Evolutionary conservation across 108 stramenopile genomes (phyloP), one percentile per base, ranked within the genome.

Genomic region (Pseudonitzschia delicatissima): DNA sequence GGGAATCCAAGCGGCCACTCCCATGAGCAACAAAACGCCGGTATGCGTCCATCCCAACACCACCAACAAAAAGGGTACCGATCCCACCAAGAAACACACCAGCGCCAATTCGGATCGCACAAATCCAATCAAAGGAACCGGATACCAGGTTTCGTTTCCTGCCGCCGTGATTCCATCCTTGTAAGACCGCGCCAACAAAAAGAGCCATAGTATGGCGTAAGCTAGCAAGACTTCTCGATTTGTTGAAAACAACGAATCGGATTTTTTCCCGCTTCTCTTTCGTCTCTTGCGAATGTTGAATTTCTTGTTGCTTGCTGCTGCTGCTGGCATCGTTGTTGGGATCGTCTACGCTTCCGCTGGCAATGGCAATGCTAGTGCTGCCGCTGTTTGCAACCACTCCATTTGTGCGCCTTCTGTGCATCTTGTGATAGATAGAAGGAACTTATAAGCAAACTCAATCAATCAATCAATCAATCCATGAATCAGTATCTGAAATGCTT

Each of bases 101-200:
- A 55, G 53, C 9, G 53, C 53, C 53, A 55, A 33, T 3, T 55
- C 53, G 32, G 53, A 55, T 11, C 53, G 53, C 9, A 55, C 31
- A 18, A 33, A 55, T 11, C 53, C 53, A 33, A 55, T 33, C n/a
- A 55, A 29, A 12, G 53, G 53, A n/a, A 55, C 53, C 15, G 53
- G 53, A 27, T 55, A 55, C 53, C 53, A 55, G 8, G 53, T 55
- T 1, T 55, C 53, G 0, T 55, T 55, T 15, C 53, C 53, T 29
- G 53, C 53, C 4, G 53, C 53, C 11, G 53, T 55, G 29, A 55
- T 55, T 55, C 53, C 53, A 27, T 29, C 26, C 6, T 5, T 6
- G 17, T 55, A 55, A 29, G 53, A 55, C 13, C 53, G 53, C 29
- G 31, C 17, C 11, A 55, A 33, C 20, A 55, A 33, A 29, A 55